Percentiles rank a stretch among this genome's conserved stretches.
phyloP scores from a whole-genome alignment of 2,329 filamentous ascomycete genomes.

The Colletotrichum graminicola region DNA sequence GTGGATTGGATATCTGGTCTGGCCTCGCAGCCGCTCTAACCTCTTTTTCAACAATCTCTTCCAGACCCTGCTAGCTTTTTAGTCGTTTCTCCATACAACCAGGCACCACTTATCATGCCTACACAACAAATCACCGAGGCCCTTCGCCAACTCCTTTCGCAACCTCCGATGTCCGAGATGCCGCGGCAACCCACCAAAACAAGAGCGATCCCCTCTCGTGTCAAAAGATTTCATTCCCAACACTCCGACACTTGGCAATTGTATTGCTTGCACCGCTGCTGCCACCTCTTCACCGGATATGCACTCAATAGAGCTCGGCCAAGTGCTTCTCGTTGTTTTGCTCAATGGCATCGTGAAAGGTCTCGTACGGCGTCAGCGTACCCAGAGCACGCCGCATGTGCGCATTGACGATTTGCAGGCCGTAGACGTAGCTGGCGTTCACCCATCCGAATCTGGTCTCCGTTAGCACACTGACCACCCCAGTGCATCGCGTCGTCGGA shows the following conservation, averaged over 20 bases:
- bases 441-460: slow-evolving; percentile 91
- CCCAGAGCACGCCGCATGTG: slow-evolving; percentile 92
- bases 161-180: slow-evolving; percentile 15
- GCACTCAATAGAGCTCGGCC: slow-evolving; percentile 55
- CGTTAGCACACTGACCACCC: slow-evolving; percentile 46
- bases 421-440: slow-evolving; percentile 97
- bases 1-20: slow-evolving; percentile 37
- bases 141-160: slow-evolving; percentile 25
- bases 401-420: slow-evolving; percentile 86
- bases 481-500: neutral
- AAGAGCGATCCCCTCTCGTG: slow-evolving; percentile 7
- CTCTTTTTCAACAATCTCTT: slow-evolving; percentile 31
- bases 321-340: slow-evolving; percentile 66
- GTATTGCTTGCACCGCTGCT: slow-evolving; percentile 32
- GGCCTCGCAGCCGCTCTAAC: slow-evolving; percentile 41
- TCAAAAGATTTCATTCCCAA: neutral
- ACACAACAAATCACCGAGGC: slow-evolving; percentile 8
- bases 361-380: slow-evolving; percentile 87
- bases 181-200: slow-evolving; percentile 17
- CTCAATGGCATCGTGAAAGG: slow-evolving; percentile 78
- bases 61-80: slow-evolving; percentile 17
- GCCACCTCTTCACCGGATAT: neutral
- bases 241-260: slow-evolving; percentile 13
- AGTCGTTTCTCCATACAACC: slow-evolving; percentile 13
- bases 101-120: slow-evolving; percentile 9